Evolutionary conservation across 2,329 filamentous ascomycete species (phyloP), one percentile per base, ranked within the genome.

Genomic region (Penicillium decumbens): DNA sequence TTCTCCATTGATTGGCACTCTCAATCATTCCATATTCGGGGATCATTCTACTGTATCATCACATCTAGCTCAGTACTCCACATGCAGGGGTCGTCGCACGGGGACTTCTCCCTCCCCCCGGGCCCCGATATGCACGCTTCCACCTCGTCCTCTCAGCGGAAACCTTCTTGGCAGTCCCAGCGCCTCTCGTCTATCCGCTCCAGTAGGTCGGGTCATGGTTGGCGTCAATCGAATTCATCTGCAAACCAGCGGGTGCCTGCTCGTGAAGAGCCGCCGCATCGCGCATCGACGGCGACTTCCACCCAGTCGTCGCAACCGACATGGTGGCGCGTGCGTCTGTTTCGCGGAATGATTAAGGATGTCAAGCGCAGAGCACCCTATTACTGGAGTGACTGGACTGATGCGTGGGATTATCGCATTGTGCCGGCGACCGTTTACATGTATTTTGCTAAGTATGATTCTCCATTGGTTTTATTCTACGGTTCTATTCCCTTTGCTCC

Each of bases 361-460:
- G 63, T 95, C 29, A 82, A 82, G 56, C 82, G 88, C 50, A 76
- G 89, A 54, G 79, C 79, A 6, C 89, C 89, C 1, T 95, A 80
- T 66, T 95, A 93, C 65, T 76, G 74, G 71, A 91, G 85, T 69
- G 89, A 95, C 69, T 95, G 87, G 87, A 76, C 67, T 15, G 89
- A 95, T 74, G 89, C 89, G 1, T 93, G 88, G 88, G 87, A 95
- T 66, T 95, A 95, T 73, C 82, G 89, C 46, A 88, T 95, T 37
- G 80, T 95, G 33, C 89, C 89, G 1, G 88, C 88, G 13, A 95
- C 89, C 8, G 75, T 95, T 27, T 95, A 95, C 72, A 95, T 95
- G 88, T 95, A 93, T 74, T 95, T 95, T 78, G 89, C 89, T 55
- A 95, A 95, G 88, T 92, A 78, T 64, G 78, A 27, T 24, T 27